Evolutionary conservation across 768 basidiomycete genomes (phyloP).

Genomic region (Leccinum subgranulosum): DNA sequence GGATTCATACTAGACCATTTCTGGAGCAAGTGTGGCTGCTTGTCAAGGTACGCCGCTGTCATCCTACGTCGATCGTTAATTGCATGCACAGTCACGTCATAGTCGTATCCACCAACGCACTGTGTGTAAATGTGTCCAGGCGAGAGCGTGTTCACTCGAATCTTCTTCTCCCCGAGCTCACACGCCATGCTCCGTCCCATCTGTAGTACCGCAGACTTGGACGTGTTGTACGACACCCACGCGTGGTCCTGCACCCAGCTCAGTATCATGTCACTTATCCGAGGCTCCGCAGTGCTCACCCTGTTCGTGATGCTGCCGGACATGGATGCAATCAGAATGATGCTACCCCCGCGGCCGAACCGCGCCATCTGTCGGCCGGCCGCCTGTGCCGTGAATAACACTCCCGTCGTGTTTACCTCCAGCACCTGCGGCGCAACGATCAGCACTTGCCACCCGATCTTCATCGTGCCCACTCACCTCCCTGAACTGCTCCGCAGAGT

Average conservation of each 20-base stretch:
- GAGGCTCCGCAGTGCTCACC: constrained; percentile 34
- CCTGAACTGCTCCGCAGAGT: constrained; percentile 61
- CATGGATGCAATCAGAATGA: constrained; percentile 61
- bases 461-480: constrained; percentile 39
- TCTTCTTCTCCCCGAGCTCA: constrained; percentile 62
- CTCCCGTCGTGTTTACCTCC: constrained; percentile 62
- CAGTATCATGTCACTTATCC: background rate
- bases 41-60: constrained; percentile 71
- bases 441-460: background rate
- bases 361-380: constrained; percentile 57
- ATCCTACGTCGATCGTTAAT: constrained; percentile 41
- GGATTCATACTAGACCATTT: constrained; percentile 73
- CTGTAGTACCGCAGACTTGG: constrained; percentile 76
- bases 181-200: constrained; percentile 83
- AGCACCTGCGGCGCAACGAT: constrained; percentile 43
- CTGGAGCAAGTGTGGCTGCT: constrained; percentile 55
- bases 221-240: constrained; percentile 75
- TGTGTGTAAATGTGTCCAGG: constrained; percentile 75
- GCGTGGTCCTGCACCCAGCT: constrained; percentile 53
- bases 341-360: constrained; percentile 46
- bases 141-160: constrained; percentile 74
- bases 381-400: constrained; percentile 59
- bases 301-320: constrained; percentile 68
- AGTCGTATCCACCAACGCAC: constrained; percentile 42
- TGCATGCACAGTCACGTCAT: constrained; percentile 16